Percentiles rank a stretch among this genome's conserved stretches.
These are phyloP conservation scores for Colletotrichum sp. DNA, from an alignment of 2,329 filamentous ascomycete species.

Conservation along the genomic window DNA sequence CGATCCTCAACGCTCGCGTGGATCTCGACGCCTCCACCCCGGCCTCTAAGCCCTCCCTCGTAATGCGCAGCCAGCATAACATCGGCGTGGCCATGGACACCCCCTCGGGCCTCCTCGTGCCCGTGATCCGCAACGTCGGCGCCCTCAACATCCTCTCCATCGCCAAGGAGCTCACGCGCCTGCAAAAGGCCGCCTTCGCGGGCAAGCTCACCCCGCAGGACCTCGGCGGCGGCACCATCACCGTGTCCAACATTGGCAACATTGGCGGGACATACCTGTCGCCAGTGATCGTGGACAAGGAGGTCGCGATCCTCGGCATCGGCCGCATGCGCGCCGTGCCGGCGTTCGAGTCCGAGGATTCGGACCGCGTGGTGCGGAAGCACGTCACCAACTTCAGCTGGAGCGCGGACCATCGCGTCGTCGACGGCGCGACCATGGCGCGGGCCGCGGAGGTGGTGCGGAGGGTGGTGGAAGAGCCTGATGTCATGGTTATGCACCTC, in stretches of 20 bases:
- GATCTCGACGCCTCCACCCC: conserved; percentile 53
- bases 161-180: conserved; percentile 74
- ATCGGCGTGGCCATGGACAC: conserved; percentile 97
- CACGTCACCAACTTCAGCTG: conserved; percentile 92
- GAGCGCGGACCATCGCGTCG: conserved; percentile 93
- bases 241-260: conserved; percentile 94
- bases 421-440: conserved; percentile 95
- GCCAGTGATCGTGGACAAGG: conserved; percentile 87
- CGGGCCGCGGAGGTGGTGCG: conserved; percentile 84
- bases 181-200: conserved; percentile 74
- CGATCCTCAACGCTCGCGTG: conserved; percentile 85
- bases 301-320: conserved; percentile 91
- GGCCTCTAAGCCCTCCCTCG: conserved; percentile 72
- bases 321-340: conserved; percentile 82
- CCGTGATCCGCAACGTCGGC: conserved; percentile 86
- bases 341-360: conserved; percentile 65
- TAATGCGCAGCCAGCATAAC: conserved; percentile 86
- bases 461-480: conserved; percentile 81
- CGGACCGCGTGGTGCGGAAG: conserved; percentile 69
- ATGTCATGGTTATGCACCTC: conserved; percentile 84
- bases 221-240: conserved; percentile 87
- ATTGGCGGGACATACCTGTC: conserved; percentile 92
- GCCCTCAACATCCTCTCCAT: conserved; percentile 78
- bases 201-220: conserved; percentile 79
- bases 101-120: conserved; percentile 84